Percentiles rank a stretch among this genome's conserved stretches.
These are phyloP conservation scores for Colletotrichum sp. DNA, from an alignment of 2,329 filamentous ascomycete genomes.

Conservation along the genomic window DNA sequence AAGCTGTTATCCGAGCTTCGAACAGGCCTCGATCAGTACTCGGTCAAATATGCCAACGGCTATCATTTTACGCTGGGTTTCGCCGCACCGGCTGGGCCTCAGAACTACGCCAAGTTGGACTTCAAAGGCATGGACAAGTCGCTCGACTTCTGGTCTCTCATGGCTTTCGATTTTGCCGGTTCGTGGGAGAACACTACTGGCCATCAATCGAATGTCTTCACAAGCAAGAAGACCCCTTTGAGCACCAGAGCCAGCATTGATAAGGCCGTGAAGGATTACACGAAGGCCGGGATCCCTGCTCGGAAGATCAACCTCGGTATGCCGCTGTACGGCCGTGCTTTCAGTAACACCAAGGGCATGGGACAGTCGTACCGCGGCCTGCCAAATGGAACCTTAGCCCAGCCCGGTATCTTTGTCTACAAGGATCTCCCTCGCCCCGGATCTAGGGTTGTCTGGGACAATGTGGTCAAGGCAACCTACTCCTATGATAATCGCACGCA, in stretches of 20 bases:
- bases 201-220: conserved; percentile 73
- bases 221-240: conserved; percentile 51
- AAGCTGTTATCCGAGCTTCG: conserved; percentile 47
- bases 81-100: conserved; percentile 51
- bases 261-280: conserved; percentile 68
- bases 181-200: conserved; percentile 67
- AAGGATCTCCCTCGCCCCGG: conserved; percentile 72
- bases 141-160: conserved; percentile 64
- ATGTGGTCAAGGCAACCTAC: conserved; percentile 68
- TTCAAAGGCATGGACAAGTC: conserved; percentile 58
- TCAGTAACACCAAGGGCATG: conserved; percentile 60
- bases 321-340: conserved; percentile 57
- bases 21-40: conserved; percentile 45
- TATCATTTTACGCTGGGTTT: conserved; percentile 57
- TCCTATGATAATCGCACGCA: conserved; percentile 66
- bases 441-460: conserved; percentile 62
- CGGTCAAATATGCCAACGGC: conserved; percentile 38
- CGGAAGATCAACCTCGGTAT: conserved; percentile 76
- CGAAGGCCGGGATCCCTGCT: conserved; percentile 58
- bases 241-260: conserved; percentile 73
- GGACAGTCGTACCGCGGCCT: conserved; percentile 69
- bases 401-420: conserved; percentile 76
- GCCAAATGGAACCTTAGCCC: conserved; percentile 73
- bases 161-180: conserved; percentile 75
- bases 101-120: conserved; percentile 55